Base-by-base conservation (phyloP, 2,329 filamentous ascomycete genomes). In the Fusarium scirpi region DNA sequence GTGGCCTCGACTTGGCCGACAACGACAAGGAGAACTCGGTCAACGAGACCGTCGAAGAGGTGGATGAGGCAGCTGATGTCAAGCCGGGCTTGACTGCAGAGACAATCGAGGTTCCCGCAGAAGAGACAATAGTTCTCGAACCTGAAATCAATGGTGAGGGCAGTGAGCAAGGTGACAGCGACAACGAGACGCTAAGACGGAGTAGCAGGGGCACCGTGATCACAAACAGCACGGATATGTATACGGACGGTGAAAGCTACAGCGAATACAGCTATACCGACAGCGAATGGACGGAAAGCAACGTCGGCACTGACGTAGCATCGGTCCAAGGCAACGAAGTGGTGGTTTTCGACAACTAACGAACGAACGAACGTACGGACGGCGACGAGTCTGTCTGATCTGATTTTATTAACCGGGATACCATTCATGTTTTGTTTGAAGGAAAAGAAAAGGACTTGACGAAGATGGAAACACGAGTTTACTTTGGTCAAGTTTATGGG, bases 11-110 rank as follows among this genome's bases (percentile, higher is more conserved):
- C 58, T 85, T 86, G 54, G 86, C 84, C 6, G 85, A 86, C 25
- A 79, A 88, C 20, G 84, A 87, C 62, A 91, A 91, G 78, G 90
- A 91, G 76, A 91, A 92, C 34, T 52, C 54, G 69, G 82, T 90
- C 40, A 84, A 85, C n/a, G 90, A 92, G 76, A 87, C 85, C 49
- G 86, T 90, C 44, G 90, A 92, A 65, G 89, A 91, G 70, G 77
- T 78, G 6, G 79, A 80, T 18, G 78, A 82, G 48, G 72, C 69
- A 13, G 34, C 34, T 12, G 77, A 77, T 10, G 67, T 67, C n/a
- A 75, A 73, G 6, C 47, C 69, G 12, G 62, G 53, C 32, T 59
- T 57, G 27, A 25, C n/a, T 24, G 59, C 68, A 24, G 73, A 71
- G 45, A 49, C 62, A 18, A 22, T 61, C 16, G 75, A 75, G 30